These are phyloP conservation scores for Oryza coarctata DNA, from an alignment of 176 grass and related monocot genomes.

Conservation along the genomic window DNA sequence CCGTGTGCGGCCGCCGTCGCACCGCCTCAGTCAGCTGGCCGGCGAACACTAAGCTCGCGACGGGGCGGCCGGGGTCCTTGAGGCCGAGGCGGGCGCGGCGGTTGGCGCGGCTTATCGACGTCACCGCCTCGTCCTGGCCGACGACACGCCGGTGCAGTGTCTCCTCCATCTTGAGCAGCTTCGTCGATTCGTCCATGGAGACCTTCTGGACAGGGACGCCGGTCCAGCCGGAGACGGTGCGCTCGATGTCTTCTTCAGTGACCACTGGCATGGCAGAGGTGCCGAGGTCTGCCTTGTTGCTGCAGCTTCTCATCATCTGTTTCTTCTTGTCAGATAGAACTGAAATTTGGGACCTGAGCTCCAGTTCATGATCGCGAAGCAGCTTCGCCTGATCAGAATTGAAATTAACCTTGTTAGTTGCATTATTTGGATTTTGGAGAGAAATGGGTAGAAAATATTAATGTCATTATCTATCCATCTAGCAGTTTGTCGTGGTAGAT, in stretches of 20 bases:
- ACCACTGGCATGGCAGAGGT: slow-evolving; percentile 38
- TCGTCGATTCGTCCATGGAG: slow-evolving; percentile 70
- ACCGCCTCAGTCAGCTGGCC: slow-evolving; percentile 93
- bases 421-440: too few relatives aligned
- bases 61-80: slow-evolving; percentile 80
- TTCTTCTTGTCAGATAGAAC: slow-evolving; percentile 71
- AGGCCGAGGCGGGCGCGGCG: slow-evolving; percentile 80
- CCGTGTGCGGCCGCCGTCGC: slow-evolving; percentile 65
- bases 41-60: slow-evolving; percentile 88
- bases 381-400: too few relatives aligned
- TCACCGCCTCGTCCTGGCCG: slow-evolving; percentile 89
- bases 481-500: too few relatives aligned
- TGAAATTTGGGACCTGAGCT: slow-evolving; percentile 54
- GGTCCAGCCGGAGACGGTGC: slow-evolving; percentile 87
- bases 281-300: slow-evolving; percentile 39
- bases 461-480: too few relatives aligned
- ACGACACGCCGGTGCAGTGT: slow-evolving; percentile 72
- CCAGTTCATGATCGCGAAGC: too few relatives aligned
- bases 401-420: too few relatives aligned
- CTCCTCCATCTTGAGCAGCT: slow-evolving; percentile 89
- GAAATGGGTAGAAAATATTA: too few relatives aligned
- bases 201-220: slow-evolving; percentile 91
- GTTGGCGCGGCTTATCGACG: slow-evolving; percentile 73
- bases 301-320: slow-evolving; percentile 60
- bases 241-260: slow-evolving; percentile 76